These are phyloP conservation scores for Amauroascus verrucosus DNA, from an alignment of 2,329 filamentous ascomycete species.

Conservation along the genomic window DNA sequence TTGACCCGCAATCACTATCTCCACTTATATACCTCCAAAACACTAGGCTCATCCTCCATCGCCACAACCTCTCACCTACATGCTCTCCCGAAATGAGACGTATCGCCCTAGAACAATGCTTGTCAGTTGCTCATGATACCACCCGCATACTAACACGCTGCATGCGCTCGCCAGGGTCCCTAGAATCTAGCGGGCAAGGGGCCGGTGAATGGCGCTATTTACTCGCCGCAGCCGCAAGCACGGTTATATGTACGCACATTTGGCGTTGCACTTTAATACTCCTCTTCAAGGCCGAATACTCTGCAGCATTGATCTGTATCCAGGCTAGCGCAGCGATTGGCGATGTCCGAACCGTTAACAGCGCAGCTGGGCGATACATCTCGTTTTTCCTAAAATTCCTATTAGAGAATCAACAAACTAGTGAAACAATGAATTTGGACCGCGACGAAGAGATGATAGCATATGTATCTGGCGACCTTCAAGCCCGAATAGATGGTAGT, in stretches of 20 bases:
- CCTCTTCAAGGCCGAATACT: conserved; percentile 61
- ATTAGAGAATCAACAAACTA: conserved; percentile 44
- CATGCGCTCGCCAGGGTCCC: conserved; percentile 38
- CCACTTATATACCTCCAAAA: conserved; percentile 72
- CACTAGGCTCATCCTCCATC: conserved; percentile 72
- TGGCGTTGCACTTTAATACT: conserved; percentile 80
- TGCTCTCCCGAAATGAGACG: conserved; percentile 56
- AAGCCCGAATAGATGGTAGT: conserved; percentile 62
- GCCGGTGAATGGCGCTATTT: conserved; percentile 43
- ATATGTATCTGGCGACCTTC: conserved; percentile 77
- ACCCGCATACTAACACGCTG: conserved; percentile 62
- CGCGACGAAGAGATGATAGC: conserved; percentile 79
- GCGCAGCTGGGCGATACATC: conserved; percentile 69
- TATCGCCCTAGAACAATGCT: conserved; percentile 67
- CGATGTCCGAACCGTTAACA: conserved; percentile 59
- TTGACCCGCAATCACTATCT: conserved; percentile 64
- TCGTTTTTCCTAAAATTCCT: conserved; percentile 68
- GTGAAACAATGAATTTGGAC: conserved; percentile 37
- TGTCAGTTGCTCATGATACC: conserved; percentile 65
- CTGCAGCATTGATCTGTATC: conserved; percentile 61
- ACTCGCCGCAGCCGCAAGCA: conserved; percentile 58
- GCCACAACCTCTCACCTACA: conserved; percentile 71
- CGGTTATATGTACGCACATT: conserved; percentile 69
- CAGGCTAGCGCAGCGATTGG: conserved; percentile 62
- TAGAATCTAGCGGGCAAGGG: conserved; percentile 29